Percentiles rank a stretch among this genome's conserved stretches.
Evolutionary conservation across 2,329 filamentous ascomycete species (phyloP).

Genomic region (Alternaria ventricosa): DNA sequence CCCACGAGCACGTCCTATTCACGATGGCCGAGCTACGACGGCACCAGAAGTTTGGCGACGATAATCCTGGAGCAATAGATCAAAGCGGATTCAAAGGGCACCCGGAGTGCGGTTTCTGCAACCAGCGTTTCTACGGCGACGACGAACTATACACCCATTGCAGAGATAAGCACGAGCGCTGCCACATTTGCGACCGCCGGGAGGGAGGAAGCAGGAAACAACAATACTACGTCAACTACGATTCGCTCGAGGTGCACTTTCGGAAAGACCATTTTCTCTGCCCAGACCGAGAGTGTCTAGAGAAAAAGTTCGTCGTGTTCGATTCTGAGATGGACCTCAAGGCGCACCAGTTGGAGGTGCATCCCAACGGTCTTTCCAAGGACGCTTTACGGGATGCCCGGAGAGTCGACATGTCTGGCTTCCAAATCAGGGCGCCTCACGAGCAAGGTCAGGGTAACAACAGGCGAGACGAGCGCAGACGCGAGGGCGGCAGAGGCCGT

Average conservation of each 20-base stretch:
- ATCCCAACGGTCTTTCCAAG: slow-evolving; percentile 81
- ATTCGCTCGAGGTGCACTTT: slow-evolving; percentile 86
- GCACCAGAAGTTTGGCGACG: slow-evolving; percentile 90
- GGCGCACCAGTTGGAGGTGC: slow-evolving; percentile 85
- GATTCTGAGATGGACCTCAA: slow-evolving; percentile 94
- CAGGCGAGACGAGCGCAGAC: slow-evolving; percentile 46
- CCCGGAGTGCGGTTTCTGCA: slow-evolving; percentile 92
- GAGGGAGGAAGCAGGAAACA: slow-evolving; percentile 67
- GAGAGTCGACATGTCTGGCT: slow-evolving; percentile 83
- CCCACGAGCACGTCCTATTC: slow-evolving; percentile 95
- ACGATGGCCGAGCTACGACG: slow-evolving; percentile 78
- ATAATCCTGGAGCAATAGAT: slow-evolving; percentile 84
- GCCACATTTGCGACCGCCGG: slow-evolving; percentile 86
- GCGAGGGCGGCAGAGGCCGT: slow-evolving; percentile 57
- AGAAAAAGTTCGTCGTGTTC: slow-evolving; percentile 98
- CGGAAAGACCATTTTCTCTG: slow-evolving; percentile 86
- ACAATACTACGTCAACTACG: slow-evolving; percentile 91
- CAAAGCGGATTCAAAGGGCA: slow-evolving; percentile 97
- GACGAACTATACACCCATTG: slow-evolving; percentile 96
- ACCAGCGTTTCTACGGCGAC: slow-evolving; percentile 89
- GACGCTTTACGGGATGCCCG: slow-evolving; percentile 83
- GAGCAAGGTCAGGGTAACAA: slow-evolving; percentile 56
- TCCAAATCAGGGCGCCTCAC: slow-evolving; percentile 79
- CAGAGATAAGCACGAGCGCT: slow-evolving; percentile 90
- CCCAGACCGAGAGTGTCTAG: slow-evolving; percentile 82